phyloP scores from a whole-genome alignment of 352 stramenopile genomes.

The Globisporangium cylindrosporum region DNA sequence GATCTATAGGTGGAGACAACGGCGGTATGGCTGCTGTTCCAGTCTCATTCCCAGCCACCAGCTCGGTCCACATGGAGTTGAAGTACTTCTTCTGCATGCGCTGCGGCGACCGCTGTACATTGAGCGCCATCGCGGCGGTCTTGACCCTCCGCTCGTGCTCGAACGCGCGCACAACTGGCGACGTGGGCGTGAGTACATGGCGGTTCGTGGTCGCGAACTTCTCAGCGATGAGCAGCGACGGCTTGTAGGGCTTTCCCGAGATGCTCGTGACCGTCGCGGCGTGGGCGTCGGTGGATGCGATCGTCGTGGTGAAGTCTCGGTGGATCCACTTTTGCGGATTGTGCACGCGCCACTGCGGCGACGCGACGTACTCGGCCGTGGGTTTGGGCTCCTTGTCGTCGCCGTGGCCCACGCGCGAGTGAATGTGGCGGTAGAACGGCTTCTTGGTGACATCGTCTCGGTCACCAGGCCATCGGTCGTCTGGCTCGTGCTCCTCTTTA shows the following conservation, averaged over 20 bases:
- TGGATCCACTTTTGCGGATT: slow-evolving; percentile 51
- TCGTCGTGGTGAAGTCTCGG: slow-evolving; percentile 49
- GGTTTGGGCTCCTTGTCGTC: slow-evolving; percentile 25
- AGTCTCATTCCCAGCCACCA: neutral
- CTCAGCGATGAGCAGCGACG: slow-evolving; percentile 43
- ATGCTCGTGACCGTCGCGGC: slow-evolving; percentile 51
- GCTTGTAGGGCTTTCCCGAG: slow-evolving; percentile 29
- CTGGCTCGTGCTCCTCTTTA: slow-evolving; percentile 15
- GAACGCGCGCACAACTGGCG: slow-evolving; percentile 5
- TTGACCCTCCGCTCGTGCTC: slow-evolving; percentile 45
- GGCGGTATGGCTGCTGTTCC: neutral
- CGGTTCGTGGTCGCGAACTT: slow-evolving; percentile 27
- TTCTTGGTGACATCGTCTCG: slow-evolving; percentile 18
- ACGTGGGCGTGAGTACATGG: slow-evolving; percentile 8
- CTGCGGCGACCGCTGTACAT: slow-evolving; percentile 30
- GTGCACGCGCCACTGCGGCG: slow-evolving; percentile 52
- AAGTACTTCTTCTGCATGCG: slow-evolving; percentile 51
- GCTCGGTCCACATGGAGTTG: slow-evolving; percentile 55
- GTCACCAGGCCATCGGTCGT: neutral
- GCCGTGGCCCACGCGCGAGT: slow-evolving; percentile 12
- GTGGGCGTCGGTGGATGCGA: slow-evolving; percentile 39
- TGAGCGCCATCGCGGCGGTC: slow-evolving; percentile 29
- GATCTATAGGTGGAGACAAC: slow-evolving; percentile 5
- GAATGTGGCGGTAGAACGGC: slow-evolving; percentile 12
- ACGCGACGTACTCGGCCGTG: slow-evolving; percentile 55